phyloP scores from a whole-genome alignment of 1,284 basidiomycete species.

The Rhodotorula sp. region DNA sequence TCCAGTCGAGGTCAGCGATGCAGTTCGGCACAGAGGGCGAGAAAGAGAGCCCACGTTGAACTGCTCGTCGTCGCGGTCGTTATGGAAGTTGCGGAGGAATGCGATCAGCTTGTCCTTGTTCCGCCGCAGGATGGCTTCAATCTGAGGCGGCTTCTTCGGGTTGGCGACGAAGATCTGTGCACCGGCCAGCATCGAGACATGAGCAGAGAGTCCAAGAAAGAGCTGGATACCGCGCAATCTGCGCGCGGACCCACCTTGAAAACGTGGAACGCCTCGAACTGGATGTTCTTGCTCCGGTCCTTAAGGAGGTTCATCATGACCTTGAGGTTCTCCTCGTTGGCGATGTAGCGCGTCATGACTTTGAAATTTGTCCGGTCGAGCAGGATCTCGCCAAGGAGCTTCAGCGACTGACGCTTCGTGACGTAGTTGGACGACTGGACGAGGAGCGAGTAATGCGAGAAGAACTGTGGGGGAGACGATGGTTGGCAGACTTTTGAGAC shows the following conservation, averaged over 20 bases:
- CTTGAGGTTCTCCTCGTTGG: constrained; percentile 80
- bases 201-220: no score
- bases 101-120: constrained; percentile 90
- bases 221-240: constrained; percentile 57
- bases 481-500: background rate
- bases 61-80: constrained; percentile 97
- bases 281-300: constrained; percentile 98
- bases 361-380: constrained; percentile 96
- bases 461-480: constrained; percentile 63
- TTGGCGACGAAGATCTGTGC: constrained; percentile 93
- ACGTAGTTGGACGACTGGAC: constrained; percentile 95
- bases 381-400: constrained; percentile 94
- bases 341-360: constrained; percentile 98
- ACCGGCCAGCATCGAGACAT: no score
- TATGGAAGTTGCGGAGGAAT: constrained; percentile 92
- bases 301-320: constrained; percentile 99
- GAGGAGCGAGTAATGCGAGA: constrained; percentile 87
- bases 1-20: background rate
- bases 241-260: constrained; percentile 74
- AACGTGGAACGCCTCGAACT: constrained; percentile 99
- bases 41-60: constrained; percentile 63
- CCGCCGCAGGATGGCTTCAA: constrained; percentile 82
- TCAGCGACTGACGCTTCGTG: constrained; percentile 98
- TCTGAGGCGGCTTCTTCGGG: constrained; percentile 95
- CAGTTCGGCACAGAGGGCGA: constrained; percentile 6